A percentile compares a stretch with the other conserved stretches of the same genome.
phyloP scores from a whole-genome alignment of 1,284 basidiomycete species.

The Pholiota adiposa region DNA sequence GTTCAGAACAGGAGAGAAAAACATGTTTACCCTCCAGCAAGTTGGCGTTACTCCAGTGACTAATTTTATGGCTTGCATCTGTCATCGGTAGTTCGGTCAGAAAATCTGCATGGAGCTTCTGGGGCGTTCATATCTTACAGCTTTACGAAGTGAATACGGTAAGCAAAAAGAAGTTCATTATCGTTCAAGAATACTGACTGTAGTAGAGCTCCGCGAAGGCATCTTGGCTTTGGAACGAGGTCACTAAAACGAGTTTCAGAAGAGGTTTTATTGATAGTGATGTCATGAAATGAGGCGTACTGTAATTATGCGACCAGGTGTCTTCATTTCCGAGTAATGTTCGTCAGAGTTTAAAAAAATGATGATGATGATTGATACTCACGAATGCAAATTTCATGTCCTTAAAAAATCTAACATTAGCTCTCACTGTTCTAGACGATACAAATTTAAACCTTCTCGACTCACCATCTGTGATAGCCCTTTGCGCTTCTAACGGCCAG shows the following conservation, averaged over 20 bases:
- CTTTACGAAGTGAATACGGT: neutral
- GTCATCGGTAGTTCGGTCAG: neutral
- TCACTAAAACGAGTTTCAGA: slow-evolving; percentile 45
- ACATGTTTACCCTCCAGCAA: slow-evolving; percentile 59
- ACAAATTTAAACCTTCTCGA: neutral
- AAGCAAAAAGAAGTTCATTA: neutral
- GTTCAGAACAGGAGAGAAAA: neutral
- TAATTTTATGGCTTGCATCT: slow-evolving; percentile 56
- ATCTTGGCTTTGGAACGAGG: slow-evolving; percentile 70
- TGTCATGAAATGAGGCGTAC: slow-evolving; percentile 27
- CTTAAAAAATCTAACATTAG: slow-evolving; percentile 23
- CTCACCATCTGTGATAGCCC: slow-evolving; percentile 57
- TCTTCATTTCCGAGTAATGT: slow-evolving; percentile 35
- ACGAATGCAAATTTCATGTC: slow-evolving; percentile 68
- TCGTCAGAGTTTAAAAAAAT: neutral
- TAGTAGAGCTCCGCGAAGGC: slow-evolving; percentile 85
- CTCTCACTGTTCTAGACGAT: neutral
- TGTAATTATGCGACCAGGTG: slow-evolving; percentile 66
- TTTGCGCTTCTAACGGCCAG: slow-evolving; percentile 75
- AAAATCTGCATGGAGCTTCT: neutral
- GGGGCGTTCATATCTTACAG: neutral
- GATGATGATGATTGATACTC: slow-evolving; percentile 29
- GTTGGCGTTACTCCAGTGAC: slow-evolving; percentile 71
- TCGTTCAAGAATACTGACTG: slow-evolving; percentile 41
- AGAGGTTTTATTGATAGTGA: neutral